Evolutionary conservation across 176 grass and related monocot genomes (phyloP).

Genomic region (Ensete glaucum): DNA sequence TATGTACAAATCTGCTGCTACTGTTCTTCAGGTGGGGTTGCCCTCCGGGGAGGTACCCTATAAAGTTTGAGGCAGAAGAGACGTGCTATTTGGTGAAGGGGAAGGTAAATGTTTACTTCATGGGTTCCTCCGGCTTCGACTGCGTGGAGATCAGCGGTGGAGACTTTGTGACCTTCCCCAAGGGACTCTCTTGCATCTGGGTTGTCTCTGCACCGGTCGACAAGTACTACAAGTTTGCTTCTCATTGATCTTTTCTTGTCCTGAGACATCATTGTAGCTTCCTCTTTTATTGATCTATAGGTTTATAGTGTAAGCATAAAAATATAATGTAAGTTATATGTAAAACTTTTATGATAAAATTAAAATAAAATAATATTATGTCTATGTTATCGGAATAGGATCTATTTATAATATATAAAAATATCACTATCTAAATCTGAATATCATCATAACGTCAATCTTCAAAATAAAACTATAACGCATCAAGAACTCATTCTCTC

Average conservation of each 20-base stretch:
- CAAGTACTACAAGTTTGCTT: slow-evolving; percentile 92
- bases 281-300: no score
- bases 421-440: no score
- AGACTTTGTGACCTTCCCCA: slow-evolving; percentile 85
- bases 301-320: no score
- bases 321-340: no score
- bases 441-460: no score
- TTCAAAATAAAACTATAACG: no score
- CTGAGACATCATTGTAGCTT: no score
- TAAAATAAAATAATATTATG: no score
- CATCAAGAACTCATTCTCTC: no score
- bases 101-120: slow-evolving; percentile 60
- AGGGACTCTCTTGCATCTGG: slow-evolving; percentile 89
- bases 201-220: slow-evolving; percentile 65
- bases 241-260: not conserved
- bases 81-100: slow-evolving; percentile 87
- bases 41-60: slow-evolving; percentile 61
- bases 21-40: slow-evolving; percentile 52
- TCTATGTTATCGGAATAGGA: no score
- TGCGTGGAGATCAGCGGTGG: slow-evolving; percentile 82
- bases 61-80: slow-evolving; percentile 79
- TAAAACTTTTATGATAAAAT: no score
- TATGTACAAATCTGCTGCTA: not conserved
- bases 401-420: no score
- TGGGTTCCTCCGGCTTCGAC: slow-evolving; percentile 58